Percentiles rank a stretch among this genome's conserved stretches.
These are phyloP conservation scores for Panicum miliaceum DNA, from an alignment of 176 grass and related monocot genomes.

Conservation along the genomic window DNA sequence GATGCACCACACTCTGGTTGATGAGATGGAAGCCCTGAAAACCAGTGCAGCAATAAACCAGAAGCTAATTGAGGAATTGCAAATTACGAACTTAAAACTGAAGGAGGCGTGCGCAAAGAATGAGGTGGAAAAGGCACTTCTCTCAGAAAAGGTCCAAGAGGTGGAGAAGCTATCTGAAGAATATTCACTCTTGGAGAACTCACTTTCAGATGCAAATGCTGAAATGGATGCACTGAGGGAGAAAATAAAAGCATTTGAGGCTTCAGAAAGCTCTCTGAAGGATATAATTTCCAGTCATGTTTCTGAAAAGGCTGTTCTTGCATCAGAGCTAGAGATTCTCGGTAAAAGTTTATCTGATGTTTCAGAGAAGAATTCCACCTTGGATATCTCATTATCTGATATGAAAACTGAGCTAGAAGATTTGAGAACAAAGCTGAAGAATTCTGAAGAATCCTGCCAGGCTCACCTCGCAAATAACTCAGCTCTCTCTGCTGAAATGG, in stretches of 20 bases:
- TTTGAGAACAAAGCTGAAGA: slow-evolving; percentile 60
- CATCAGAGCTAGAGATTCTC: slow-evolving; percentile 68
- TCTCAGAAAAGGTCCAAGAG: slow-evolving; percentile 66
- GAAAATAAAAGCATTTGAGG: slow-evolving; percentile 56
- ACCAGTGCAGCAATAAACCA: slow-evolving; percentile 31
- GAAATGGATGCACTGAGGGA: slow-evolving; percentile 71
- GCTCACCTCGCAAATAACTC: slow-evolving; percentile 47
- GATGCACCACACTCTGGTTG: slow-evolving; percentile 50
- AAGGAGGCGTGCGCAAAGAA: slow-evolving; percentile 75
- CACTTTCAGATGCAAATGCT: slow-evolving; percentile 65
- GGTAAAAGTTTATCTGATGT: slow-evolving; percentile 48
- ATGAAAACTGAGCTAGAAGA: slow-evolving; percentile 55
- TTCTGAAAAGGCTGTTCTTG: slow-evolving; percentile 68
- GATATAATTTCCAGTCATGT: slow-evolving; percentile 52
- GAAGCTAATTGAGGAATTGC: slow-evolving; percentile 57
- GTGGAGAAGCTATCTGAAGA: slow-evolving; percentile 74
- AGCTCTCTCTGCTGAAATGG: slow-evolving; percentile 57
- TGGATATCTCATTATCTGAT: slow-evolving; percentile 62
- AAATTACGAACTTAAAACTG: slow-evolving; percentile 65
- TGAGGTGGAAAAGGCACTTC: slow-evolving; percentile 70
- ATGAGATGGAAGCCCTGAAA: slow-evolving; percentile 51
- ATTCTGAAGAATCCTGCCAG: slow-evolving; percentile 57
- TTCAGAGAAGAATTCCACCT: slow-evolving; percentile 59
- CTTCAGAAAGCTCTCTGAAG: slow-evolving; percentile 66
- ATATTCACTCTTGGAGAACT: slow-evolving; percentile 74